Conservation (phyloP, 2,329 filamentous ascomycete species). For the Plenodomus tracheiphilus region DNA sequence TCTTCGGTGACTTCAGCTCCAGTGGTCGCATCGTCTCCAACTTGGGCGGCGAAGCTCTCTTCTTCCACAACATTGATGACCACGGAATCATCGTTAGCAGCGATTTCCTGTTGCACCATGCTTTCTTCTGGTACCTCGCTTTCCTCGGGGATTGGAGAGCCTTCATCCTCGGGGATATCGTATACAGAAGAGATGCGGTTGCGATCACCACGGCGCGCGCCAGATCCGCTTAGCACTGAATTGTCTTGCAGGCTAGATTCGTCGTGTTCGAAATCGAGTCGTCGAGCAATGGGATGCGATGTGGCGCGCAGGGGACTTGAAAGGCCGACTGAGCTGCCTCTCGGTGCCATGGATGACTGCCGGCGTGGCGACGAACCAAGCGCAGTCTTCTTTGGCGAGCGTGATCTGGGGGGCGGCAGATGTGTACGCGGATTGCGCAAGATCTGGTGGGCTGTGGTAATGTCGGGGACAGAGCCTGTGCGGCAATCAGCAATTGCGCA, state of each 20-base stretch:
- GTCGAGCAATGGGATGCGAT: slow-evolving; percentile 54
- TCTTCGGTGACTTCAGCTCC: slow-evolving; percentile 22
- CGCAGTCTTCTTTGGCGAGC: slow-evolving; percentile 66
- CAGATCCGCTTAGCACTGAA: slow-evolving; percentile 39
- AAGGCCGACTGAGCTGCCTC: slow-evolving; percentile 51
- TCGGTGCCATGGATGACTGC: slow-evolving; percentile 61
- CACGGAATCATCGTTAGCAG: slow-evolving; percentile 27
- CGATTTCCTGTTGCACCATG: slow-evolving; percentile 37
- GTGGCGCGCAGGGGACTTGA: slow-evolving; percentile 35
- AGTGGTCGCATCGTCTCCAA: slow-evolving; percentile 33
- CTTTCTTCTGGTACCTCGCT: slow-evolving; percentile 38
- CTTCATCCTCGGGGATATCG: slow-evolving; percentile 30
- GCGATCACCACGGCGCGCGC: slow-evolving; percentile 35
- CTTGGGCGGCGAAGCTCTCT: slow-evolving; percentile 33
- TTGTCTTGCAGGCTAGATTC: slow-evolving; percentile 38
- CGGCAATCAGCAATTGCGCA: background rate
- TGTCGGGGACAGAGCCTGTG: slow-evolving; percentile 56
- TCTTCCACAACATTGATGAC: slow-evolving; percentile 24
- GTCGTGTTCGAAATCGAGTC: slow-evolving; percentile 58
- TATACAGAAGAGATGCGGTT: slow-evolving; percentile 25
- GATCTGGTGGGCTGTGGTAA: slow-evolving; percentile 49
- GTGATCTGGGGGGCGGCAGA: slow-evolving; percentile 56
- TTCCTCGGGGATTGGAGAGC: slow-evolving; percentile 31
- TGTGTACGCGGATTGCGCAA: slow-evolving; percentile 50
- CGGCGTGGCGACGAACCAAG: slow-evolving; percentile 62